A percentile compares a stretch with the other conserved stretches of the same genome.
Evolutionary conservation across 768 basidiomycete genomes (phyloP).

Genomic region (Infundibulicybe gibba): DNA sequence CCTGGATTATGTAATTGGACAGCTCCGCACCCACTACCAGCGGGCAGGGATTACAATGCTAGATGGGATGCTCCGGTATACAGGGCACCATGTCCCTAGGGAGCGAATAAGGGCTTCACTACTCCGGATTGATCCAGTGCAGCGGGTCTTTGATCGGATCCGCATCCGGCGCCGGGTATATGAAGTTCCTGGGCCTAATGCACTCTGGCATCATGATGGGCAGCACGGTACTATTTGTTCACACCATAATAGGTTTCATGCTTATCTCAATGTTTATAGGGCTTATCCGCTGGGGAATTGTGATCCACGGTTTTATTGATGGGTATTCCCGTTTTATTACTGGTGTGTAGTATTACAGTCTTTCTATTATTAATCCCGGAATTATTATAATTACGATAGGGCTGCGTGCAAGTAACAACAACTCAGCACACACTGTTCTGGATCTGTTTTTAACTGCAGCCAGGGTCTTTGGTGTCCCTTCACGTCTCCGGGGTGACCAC

Average conservation of each 20-base stretch:
- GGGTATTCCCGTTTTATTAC: slow-evolving; percentile 23
- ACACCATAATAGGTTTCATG: background rate
- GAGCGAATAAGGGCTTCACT: slow-evolving; percentile 11
- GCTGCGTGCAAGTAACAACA: slow-evolving; percentile 32
- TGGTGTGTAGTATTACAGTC: background rate
- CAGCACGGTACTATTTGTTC: slow-evolving; percentile 25
- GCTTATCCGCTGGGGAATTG: slow-evolving; percentile 26
- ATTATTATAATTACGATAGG: no score
- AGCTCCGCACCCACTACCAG: slow-evolving; percentile 9
- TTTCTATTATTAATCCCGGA: background rate
- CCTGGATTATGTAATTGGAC: slow-evolving; percentile 1
- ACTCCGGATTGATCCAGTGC: slow-evolving; percentile 11
- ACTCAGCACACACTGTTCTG: slow-evolving; percentile 30
- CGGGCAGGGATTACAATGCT: slow-evolving; percentile 17
- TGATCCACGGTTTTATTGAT: slow-evolving; percentile 31
- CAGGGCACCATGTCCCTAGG: slow-evolving; percentile 9
- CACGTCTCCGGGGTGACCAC: slow-evolving; percentile 30
- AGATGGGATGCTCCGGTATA: slow-evolving; percentile 13
- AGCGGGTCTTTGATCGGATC: slow-evolving; percentile 9
- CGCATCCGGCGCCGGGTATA: slow-evolving; percentile 17
- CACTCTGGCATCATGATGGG: slow-evolving; percentile 32
- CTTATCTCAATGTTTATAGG: slow-evolving; percentile 11
- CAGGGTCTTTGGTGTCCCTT: slow-evolving; percentile 22
- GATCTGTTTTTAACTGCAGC: slow-evolving; percentile 21
- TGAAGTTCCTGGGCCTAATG: slow-evolving; percentile 24